Base-by-base conservation (phyloP, 169 alveolate genomes). In the Plasmodium berghei region DNA sequence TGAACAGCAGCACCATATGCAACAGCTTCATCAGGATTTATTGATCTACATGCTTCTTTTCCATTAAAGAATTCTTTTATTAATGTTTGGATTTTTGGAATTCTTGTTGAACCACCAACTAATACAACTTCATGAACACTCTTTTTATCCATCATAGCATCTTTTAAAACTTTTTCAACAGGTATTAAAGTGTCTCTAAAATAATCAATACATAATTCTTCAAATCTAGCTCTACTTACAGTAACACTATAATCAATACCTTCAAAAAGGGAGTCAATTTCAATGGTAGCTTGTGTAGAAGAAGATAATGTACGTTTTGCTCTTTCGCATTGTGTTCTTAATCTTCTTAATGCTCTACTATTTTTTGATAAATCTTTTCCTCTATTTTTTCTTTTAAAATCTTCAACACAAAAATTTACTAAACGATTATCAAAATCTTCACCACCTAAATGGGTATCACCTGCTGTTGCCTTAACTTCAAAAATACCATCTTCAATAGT, bases 381-480 rank as follows among this genome's bases (percentile, higher is more conserved):
- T 89, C 80, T 95, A 90, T 96, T 95, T 96, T 96, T 96, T 92
- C 98, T 95, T 96, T 97, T 96, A 93, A 98, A 97, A 89, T 97
- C 98, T 92, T 97, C 97, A 62, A 97, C 97, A 93, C 99, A 98
- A 93, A 96, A 98, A 67, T 98, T 99, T 18, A 98, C 97, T 52
- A 99, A 89, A 74, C 98, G 96, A 89, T 98, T 96, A 95, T 99
- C 99, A 94, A 98, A 98, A 92, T 99, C 99, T 93, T 99, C 99
- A 24, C 99, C 99, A 64, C 99, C 99, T 77, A 99, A 94, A 90
- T 98, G 99, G 18, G 99, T 99, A 92, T 99, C 99, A 56, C 99
- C 99, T 26, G 99, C 97, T 9, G 99, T 99, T 45, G 99, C 99
- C 94, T 96, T 97, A 28, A 98, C 99, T 89, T 98, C 99, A 92